phyloP scores from a whole-genome alignment of 331 rosid species.

The Telfairia occidentalis region DNA sequence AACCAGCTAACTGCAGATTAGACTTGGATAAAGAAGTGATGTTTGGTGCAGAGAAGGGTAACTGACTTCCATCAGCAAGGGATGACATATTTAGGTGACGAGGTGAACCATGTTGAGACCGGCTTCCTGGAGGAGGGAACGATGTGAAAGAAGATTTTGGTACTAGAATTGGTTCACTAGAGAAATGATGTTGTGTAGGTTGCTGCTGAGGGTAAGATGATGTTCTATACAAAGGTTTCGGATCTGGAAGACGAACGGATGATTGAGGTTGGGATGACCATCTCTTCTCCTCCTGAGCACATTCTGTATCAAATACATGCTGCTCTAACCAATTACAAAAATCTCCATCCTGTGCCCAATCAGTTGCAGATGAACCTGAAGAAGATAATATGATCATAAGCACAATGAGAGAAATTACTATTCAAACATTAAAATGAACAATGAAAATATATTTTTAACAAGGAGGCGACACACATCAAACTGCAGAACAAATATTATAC shows the following conservation, averaged over 20 bases:
- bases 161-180: conserved; percentile 59
- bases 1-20: conserved; percentile 52
- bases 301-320: conserved; percentile 45
- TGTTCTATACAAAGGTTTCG: conserved; percentile 63
- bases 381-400: conserved; percentile 7
- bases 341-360: conserved; percentile 58
- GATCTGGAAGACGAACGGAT: conserved; percentile 33
- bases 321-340: conserved; percentile 64
- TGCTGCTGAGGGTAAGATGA: conserved; percentile 84
- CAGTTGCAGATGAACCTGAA: conserved; percentile 69
- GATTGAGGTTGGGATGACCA: conserved; percentile 83
- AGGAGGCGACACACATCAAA: not conserved
- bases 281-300: conserved; percentile 52
- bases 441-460: not conserved
- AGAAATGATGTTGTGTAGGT: conserved; percentile 38
- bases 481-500: not conserved
- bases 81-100: conserved; percentile 47
- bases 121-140: conserved; percentile 69
- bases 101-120: conserved; percentile 57
- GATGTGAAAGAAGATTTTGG: conserved; percentile 73
- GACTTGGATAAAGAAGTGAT: conserved; percentile 49
- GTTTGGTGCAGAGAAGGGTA: conserved; percentile 55
- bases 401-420: not conserved
- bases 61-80: conserved; percentile 46
- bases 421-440: conserved; percentile 25